A percentile compares a stretch with the other conserved stretches of the same genome.
phyloP scores from a whole-genome alignment of 257 asterid species.

The Solanum stenotomum region DNA sequence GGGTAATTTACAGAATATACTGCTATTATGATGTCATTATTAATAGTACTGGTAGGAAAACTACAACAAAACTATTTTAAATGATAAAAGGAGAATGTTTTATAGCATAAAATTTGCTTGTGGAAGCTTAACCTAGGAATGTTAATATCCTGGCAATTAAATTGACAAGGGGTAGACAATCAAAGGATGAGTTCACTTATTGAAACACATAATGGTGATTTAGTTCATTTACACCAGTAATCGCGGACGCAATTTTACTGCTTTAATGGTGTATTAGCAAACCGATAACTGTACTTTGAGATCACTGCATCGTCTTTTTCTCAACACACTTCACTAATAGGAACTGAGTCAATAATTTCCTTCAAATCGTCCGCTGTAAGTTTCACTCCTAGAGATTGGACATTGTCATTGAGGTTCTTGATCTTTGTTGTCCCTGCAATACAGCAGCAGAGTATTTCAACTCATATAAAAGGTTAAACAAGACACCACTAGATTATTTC shows the following conservation, averaged over 20 bases:
- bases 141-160: neutral
- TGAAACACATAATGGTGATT: neutral
- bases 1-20: neutral
- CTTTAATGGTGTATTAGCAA: constrained; percentile 20
- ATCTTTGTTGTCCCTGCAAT: constrained; percentile 38
- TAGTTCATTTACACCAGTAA: neutral
- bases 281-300: constrained; percentile 7
- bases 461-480: neutral
- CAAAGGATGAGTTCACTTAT: neutral
- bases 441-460: neutral
- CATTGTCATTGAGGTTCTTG: constrained; percentile 28
- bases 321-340: constrained; percentile 27
- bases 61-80: neutral
- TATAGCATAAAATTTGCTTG: neutral
- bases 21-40: neutral
- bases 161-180: neutral
- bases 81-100: neutral
- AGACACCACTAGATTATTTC: neutral
- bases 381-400: constrained; percentile 23
- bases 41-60: neutral
- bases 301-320: constrained; percentile 7
- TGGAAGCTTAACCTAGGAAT: neutral
- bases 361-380: constrained; percentile 25
- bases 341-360: constrained; percentile 25
- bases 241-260: neutral